Conservation (phyloP, 345 rosid species). For the Linum trigynum region DNA sequence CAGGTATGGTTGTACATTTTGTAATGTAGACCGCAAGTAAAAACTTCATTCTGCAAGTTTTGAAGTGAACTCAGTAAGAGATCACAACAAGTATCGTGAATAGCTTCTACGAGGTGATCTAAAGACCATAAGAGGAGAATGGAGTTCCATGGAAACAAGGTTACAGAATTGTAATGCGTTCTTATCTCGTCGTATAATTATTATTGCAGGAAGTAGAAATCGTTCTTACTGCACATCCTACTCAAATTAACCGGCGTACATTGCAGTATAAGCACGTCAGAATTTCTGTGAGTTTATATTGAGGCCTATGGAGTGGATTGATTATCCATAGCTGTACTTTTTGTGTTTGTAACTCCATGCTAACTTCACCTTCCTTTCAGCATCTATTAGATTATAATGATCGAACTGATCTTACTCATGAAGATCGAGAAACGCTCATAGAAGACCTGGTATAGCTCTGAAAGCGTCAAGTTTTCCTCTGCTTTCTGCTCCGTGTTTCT, state of each 20-base stretch:
- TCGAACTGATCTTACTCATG: conserved; percentile 78
- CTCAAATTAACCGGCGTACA: conserved; percentile 92
- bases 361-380: conserved; percentile 31
- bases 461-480: neutral
- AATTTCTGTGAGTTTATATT: conserved; percentile 57
- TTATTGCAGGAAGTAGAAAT: conserved; percentile 77
- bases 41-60: neutral
- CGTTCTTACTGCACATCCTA: conserved; percentile 98
- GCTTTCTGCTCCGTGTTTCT: neutral
- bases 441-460: conserved; percentile 74
- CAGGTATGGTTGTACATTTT: conserved; percentile 42
- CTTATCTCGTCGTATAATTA: conserved; percentile 11
- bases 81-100: neutral
- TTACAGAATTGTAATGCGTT: neutral
- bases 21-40: neutral
- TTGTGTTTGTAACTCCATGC: conserved; percentile 7
- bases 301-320: conserved; percentile 10
- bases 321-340: neutral
- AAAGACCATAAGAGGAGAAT: neutral
- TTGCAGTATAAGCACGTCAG: conserved; percentile 92
- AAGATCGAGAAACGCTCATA: conserved; percentile 81
- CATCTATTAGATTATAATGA: conserved; percentile 84
- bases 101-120: neutral
- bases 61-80: neutral
- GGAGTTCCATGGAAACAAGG: neutral